These are phyloP conservation scores for Tylopilus balloui DNA, from an alignment of 768 basidiomycete genomes.

Conservation along the genomic window DNA sequence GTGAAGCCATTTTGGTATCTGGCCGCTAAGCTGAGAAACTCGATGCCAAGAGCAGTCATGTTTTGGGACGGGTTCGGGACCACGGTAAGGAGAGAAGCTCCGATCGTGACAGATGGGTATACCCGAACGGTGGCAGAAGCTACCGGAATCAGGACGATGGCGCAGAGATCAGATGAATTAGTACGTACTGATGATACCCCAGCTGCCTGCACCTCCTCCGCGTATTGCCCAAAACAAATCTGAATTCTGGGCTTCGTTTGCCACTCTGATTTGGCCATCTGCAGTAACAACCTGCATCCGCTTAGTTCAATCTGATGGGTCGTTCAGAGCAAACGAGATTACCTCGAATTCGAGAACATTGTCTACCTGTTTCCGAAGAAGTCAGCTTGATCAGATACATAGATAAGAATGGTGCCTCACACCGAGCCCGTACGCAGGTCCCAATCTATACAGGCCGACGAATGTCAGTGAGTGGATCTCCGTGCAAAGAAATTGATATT, in stretches of 20 bases:
- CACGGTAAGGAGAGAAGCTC: constrained; percentile 12
- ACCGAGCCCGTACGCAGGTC: constrained; percentile 43
- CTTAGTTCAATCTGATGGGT: not conserved
- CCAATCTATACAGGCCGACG: constrained; percentile 17
- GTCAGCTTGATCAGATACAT: not conserved
- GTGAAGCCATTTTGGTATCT: constrained; percentile 17
- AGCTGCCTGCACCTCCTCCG: constrained; percentile 50
- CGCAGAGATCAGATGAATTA: not conserved
- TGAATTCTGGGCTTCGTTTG: constrained; percentile 38
- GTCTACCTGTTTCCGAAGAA: constrained; percentile 34
- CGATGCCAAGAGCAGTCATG: constrained; percentile 12
- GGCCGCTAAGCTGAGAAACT: constrained; percentile 14
- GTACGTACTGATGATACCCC: constrained; percentile 38
- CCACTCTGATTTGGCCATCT: constrained; percentile 35
- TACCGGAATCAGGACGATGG: not conserved
- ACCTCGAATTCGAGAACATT: constrained; percentile 42
- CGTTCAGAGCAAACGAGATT: not conserved
- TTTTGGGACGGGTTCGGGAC: constrained; percentile 9
- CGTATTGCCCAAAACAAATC: constrained; percentile 54
- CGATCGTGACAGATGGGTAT: constrained; percentile 8
- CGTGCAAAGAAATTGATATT: not conserved
- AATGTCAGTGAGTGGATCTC: not conserved
- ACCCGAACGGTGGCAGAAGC: constrained; percentile 17
- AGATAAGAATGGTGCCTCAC: constrained; percentile 1
- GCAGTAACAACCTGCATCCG: constrained; percentile 35